Percentiles rank a stretch among this genome's conserved stretches.
These are phyloP conservation scores for Lipomyces kockii DNA, from an alignment of 805 yeast genomes.

Conservation along the genomic window DNA sequence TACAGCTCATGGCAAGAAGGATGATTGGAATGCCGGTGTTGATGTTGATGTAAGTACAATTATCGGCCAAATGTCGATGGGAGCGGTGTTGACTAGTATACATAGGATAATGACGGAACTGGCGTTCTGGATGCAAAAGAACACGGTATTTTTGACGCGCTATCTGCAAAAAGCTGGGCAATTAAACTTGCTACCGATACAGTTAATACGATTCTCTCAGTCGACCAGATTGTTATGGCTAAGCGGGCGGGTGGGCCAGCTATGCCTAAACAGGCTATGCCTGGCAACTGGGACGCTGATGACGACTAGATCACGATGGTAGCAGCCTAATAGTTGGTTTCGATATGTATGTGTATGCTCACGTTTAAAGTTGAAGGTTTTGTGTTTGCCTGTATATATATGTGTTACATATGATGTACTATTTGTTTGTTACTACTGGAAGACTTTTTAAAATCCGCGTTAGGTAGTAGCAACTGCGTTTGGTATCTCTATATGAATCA, in stretches of 20 bases:
- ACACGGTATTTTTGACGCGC: slow-evolving; percentile 76
- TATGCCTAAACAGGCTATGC: slow-evolving; percentile 82
- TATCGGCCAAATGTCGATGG: slow-evolving; percentile 38
- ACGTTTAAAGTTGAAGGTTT: background rate
- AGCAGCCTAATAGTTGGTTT: background rate
- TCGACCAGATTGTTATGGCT: slow-evolving; percentile 98
- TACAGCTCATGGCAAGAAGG: slow-evolving; percentile 75
- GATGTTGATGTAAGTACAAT: slow-evolving; percentile 74
- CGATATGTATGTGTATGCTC: background rate
- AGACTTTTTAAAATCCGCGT: too few species aligned
- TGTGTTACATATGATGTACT: background rate
- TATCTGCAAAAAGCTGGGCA: slow-evolving; percentile 81
- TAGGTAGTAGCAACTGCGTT: too few species aligned
- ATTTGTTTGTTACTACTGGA: background rate
- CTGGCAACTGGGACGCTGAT: slow-evolving; percentile 96
- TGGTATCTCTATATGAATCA: too few species aligned
- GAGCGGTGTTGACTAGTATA: slow-evolving; percentile 7
- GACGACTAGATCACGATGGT: slow-evolving; percentile 50
- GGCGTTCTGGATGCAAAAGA: slow-evolving; percentile 74
- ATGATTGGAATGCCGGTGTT: slow-evolving; percentile 55
- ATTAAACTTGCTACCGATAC: slow-evolving; percentile 95
- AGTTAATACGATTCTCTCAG: slow-evolving; percentile 84
- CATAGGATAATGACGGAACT: slow-evolving; percentile 47
- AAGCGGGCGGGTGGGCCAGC: slow-evolving; percentile 98
- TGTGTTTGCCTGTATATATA: background rate